Evolutionary conservation across 768 basidiomycete species (phyloP).

Genomic region (Pholiota molesta): DNA sequence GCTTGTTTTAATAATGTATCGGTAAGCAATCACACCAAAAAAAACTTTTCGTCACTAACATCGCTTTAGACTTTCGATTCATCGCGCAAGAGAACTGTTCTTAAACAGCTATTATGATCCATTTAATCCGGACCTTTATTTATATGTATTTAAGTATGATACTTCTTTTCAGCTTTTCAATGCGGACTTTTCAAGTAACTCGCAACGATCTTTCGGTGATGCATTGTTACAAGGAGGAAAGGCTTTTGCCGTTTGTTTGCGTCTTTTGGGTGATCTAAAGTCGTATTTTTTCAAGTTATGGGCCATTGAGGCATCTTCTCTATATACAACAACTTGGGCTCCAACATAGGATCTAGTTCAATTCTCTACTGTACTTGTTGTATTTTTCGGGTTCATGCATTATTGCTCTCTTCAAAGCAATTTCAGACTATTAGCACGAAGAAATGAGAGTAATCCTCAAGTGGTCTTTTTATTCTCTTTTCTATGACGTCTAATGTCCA

Average conservation of each 20-base stretch:
- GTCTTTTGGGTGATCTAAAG: conserved; percentile 15
- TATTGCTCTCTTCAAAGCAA: too few relatives aligned
- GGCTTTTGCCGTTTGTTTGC: conserved; percentile 25
- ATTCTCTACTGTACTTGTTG: background rate
- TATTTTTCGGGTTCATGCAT: background rate
- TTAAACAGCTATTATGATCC: conserved; percentile 80
- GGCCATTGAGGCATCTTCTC: conserved; percentile 14
- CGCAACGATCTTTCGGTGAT: conserved; percentile 17
- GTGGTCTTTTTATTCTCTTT: too few relatives aligned
- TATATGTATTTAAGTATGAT: conserved; percentile 49
- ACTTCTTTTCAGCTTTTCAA: conserved; percentile 37
- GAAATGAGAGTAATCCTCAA: too few relatives aligned
- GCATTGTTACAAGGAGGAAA: conserved; percentile 32
- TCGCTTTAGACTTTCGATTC: conserved; percentile 44
- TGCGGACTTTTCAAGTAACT: conserved; percentile 38
- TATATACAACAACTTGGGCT: conserved; percentile 15
- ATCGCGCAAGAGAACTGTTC: conserved; percentile 58
- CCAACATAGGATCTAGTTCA: conserved; percentile 16
- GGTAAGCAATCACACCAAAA: conserved; percentile 38
- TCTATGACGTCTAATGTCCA: too few relatives aligned
- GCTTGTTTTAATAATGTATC: conserved; percentile 56
- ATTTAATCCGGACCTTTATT: conserved; percentile 71
- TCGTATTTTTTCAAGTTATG: conserved; percentile 21
- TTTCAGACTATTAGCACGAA: background rate
- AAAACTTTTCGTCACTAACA: conserved; percentile 11